A percentile compares a stretch with the other conserved stretches of the same genome.
These are phyloP conservation scores for Ascosphaera apis DNA, from an alignment of 2,329 filamentous ascomycete species.

Conservation along the genomic window DNA sequence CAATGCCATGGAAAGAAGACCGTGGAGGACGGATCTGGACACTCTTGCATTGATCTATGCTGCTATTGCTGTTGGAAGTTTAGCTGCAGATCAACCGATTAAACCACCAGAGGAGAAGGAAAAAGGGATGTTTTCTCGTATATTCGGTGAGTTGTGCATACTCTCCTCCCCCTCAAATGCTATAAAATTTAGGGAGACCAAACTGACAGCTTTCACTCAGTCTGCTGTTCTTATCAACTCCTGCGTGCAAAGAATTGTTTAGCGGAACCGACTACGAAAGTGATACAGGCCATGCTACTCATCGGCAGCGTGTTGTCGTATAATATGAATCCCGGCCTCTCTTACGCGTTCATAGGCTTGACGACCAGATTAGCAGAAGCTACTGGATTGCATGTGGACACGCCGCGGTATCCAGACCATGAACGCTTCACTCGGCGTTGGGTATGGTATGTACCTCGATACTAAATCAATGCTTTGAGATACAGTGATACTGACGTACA, in stretches of 20 bases:
- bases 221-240: constrained; percentile 42
- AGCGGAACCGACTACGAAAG: constrained; percentile 36
- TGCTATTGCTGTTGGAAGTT: constrained; percentile 37
- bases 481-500: background rate
- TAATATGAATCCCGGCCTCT: constrained; percentile 41
- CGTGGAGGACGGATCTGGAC: constrained; percentile 14
- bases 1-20: no score
- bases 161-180: background rate
- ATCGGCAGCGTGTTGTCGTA: constrained; percentile 39
- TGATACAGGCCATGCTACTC: constrained; percentile 37
- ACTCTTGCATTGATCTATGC: constrained; percentile 39
- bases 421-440: constrained; percentile 24
- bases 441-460: constrained; percentile 16
- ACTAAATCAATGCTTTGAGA: constrained; percentile 1
- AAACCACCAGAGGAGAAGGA: constrained; percentile 19
- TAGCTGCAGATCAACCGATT: constrained; percentile 32
- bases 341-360: constrained; percentile 37
- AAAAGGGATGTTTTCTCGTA: constrained; percentile 38
- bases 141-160: constrained; percentile 26
- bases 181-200: no score
- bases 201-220: no score
- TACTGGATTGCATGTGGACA: constrained; percentile 35
- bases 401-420: constrained; percentile 27
- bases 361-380: constrained; percentile 37
- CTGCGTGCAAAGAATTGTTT: constrained; percentile 40